Percentiles rank a stretch among this genome's conserved stretches.
These are phyloP conservation scores for Fonsecaea multimorphosa DNA, from an alignment of 2,329 filamentous ascomycete species.

Conservation along the genomic window DNA sequence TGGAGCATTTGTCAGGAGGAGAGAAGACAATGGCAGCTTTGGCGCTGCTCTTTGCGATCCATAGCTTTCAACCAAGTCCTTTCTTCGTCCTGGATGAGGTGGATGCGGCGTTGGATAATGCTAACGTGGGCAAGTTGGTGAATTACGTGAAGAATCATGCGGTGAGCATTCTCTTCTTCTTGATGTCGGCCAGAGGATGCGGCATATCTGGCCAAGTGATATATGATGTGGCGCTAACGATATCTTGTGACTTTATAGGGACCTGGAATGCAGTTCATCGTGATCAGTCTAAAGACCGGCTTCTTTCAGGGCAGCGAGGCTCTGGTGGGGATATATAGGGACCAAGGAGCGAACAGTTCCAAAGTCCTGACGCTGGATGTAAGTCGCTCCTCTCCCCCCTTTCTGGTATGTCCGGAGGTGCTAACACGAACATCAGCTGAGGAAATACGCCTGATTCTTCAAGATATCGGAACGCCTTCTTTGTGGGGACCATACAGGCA, in stretches of 20 bases:
- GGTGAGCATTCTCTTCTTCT: conserved; percentile 22
- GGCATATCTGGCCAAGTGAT: not conserved
- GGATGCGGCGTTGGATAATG: conserved; percentile 96
- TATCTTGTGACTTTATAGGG: conserved; percentile 50
- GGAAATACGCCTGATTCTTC: conserved; percentile 30
- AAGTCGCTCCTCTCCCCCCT: conserved; percentile 55
- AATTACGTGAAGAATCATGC: conserved; percentile 95
- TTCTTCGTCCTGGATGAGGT: conserved; percentile 99
- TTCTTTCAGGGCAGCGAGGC: conserved; percentile 97
- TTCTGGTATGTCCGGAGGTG: not conserved
- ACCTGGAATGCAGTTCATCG: conserved; percentile 98
- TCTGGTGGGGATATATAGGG: conserved; percentile 91
- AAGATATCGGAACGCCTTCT: not conserved
- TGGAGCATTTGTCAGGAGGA: conserved; percentile 96
- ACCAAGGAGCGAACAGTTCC: conserved; percentile 91
- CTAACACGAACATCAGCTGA: conserved; percentile 26
- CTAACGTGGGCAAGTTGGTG: conserved; percentile 93
- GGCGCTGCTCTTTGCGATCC: conserved; percentile 94
- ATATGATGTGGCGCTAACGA: conserved; percentile 10
- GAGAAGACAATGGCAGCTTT: conserved; percentile 99
- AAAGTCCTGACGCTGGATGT: conserved; percentile 93
- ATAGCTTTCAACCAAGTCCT: conserved; percentile 91
- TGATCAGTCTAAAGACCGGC: conserved; percentile 94
- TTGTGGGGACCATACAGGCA: not conserved
- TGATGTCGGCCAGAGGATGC: not conserved